phyloP scores from a whole-genome alignment of 2,329 filamentous ascomycete genomes.

The Metarhizium brunneum region DNA sequence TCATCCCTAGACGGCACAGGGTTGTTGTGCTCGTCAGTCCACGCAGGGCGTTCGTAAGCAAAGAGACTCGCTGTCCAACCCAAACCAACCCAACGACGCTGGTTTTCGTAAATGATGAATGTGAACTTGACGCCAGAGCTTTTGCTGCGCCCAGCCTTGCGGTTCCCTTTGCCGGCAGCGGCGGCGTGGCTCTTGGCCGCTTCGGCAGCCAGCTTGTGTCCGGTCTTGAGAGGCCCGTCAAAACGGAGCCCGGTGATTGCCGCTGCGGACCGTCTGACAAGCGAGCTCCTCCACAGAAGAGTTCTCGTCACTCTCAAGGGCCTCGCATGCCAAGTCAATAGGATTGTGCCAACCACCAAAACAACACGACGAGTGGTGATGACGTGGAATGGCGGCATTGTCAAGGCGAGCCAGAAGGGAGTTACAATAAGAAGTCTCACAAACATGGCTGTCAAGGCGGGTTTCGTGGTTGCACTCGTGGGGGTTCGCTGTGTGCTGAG shows the following conservation, averaged over 20 bases:
- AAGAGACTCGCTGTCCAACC: constrained; percentile 92
- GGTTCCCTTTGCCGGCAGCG: constrained; percentile 15
- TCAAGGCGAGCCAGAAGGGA: constrained; percentile 77
- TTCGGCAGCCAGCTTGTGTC: constrained; percentile 16
- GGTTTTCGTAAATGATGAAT: constrained; percentile 94
- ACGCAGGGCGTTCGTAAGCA: constrained; percentile 78
- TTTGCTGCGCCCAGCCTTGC: constrained; percentile 24
- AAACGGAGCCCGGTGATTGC: constrained; percentile 77
- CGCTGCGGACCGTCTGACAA: constrained; percentile 58
- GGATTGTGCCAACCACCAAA: constrained; percentile 75
- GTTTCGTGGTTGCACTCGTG: constrained; percentile 82
- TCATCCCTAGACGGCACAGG: constrained; percentile 64
- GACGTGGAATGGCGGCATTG: constrained; percentile 71
- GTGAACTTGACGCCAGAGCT: constrained; percentile 87
- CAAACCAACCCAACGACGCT: constrained; percentile 86
- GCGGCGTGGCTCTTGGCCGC: constrained; percentile 12
- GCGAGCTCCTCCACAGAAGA: constrained; percentile 81
- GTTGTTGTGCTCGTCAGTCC: constrained; percentile 95
- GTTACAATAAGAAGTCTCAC: constrained; percentile 81
- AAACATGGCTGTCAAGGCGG: constrained; percentile 81
- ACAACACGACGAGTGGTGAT: constrained; percentile 80
- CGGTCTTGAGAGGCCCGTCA: constrained; percentile 34
- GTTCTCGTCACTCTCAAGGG: constrained; percentile 77
- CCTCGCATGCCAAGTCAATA: constrained; percentile 85
- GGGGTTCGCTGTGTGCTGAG: constrained; percentile 83